Conservation (phyloP, 352 stramenopile species). For the Saprolegnia parasitica region DNA sequence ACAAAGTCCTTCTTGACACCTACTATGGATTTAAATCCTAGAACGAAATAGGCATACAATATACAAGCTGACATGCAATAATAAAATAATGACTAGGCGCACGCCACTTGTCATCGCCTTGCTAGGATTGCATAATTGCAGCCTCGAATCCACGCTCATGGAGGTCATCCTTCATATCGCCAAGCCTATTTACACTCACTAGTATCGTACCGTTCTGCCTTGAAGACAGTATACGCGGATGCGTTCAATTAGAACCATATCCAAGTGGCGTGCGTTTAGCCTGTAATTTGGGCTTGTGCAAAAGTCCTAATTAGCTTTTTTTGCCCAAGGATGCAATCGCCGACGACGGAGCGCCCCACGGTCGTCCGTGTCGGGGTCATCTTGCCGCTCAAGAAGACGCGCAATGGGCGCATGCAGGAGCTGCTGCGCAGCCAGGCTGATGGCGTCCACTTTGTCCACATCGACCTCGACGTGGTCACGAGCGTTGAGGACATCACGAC, state of each 20-base stretch:
- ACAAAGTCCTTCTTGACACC: neutral
- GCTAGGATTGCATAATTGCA: too few species aligned
- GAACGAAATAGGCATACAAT: too few species aligned
- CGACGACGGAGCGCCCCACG: neutral
- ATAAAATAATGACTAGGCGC: too few species aligned
- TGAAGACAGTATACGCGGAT: too few species aligned
- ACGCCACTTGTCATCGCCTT: too few species aligned
- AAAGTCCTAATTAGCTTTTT: neutral
- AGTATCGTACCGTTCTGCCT: too few species aligned
- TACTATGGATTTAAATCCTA: neutral
- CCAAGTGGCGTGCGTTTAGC: neutral
- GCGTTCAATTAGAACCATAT: neutral
- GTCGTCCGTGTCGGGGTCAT: conserved; percentile 53
- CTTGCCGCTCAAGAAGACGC: conserved; percentile 79
- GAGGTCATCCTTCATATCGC: too few species aligned
- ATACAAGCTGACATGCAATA: too few species aligned
- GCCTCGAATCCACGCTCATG: too few species aligned
- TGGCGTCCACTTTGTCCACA: conserved; percentile 64
- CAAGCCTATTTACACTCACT: too few species aligned
- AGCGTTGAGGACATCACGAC: conserved; percentile 36
- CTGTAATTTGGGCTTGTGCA: neutral
- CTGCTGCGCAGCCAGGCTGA: conserved; percentile 43
- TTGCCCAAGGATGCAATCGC: neutral
- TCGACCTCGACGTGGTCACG: conserved; percentile 55
- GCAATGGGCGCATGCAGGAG: conserved; percentile 51